Percentiles rank a stretch among this genome's conserved stretches.
These are phyloP conservation scores for Coemansia sp. DNA, from an alignment of 192 early-diverging fungal genomes.

Conservation along the genomic window DNA sequence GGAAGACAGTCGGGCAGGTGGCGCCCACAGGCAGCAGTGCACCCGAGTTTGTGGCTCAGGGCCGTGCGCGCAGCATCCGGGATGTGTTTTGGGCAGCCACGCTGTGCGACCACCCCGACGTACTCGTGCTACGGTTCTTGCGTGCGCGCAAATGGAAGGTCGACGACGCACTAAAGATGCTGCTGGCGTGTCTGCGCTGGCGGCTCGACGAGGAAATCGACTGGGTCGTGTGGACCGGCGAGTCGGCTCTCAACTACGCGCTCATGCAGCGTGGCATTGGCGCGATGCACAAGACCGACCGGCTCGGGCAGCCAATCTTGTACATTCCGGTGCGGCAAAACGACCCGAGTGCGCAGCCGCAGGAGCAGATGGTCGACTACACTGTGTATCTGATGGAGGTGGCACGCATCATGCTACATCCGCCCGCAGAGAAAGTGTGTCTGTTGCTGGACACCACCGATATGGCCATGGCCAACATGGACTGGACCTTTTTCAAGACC, in stretches of 20 bases:
- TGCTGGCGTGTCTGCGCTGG: conserved; percentile 72
- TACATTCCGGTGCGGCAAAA: conserved; percentile 57
- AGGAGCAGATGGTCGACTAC: conserved; percentile 62
- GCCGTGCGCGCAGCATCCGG: conserved; percentile 41
- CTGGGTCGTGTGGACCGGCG: conserved; percentile 58
- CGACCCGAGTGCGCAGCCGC: conserved; percentile 59
- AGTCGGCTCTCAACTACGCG: conserved; percentile 53
- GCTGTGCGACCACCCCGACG: conserved; percentile 69
- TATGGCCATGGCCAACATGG: conserved; percentile 76
- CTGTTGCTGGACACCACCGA: conserved; percentile 81
- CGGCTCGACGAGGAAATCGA: conserved; percentile 61
- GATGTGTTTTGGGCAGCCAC: conserved; percentile 64
- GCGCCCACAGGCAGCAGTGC: conserved; percentile 22
- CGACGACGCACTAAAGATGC: conserved; percentile 70
- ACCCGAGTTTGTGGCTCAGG: conserved; percentile 14
- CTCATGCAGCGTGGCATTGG: conserved; percentile 58
- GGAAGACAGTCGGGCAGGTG: conserved; percentile 31
- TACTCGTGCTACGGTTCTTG: conserved; percentile 74
- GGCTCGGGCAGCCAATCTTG: conserved; percentile 58
- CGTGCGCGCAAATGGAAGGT: conserved; percentile 90
- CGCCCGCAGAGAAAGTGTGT: conserved; percentile 62
- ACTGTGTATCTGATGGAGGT: conserved; percentile 66
- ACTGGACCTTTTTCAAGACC: conserved; percentile 74
- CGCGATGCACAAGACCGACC: conserved; percentile 56
- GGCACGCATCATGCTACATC: conserved; percentile 55